Conservation (phyloP, 2,329 filamentous ascomycete genomes). For the Clonostachys sp. region DNA sequence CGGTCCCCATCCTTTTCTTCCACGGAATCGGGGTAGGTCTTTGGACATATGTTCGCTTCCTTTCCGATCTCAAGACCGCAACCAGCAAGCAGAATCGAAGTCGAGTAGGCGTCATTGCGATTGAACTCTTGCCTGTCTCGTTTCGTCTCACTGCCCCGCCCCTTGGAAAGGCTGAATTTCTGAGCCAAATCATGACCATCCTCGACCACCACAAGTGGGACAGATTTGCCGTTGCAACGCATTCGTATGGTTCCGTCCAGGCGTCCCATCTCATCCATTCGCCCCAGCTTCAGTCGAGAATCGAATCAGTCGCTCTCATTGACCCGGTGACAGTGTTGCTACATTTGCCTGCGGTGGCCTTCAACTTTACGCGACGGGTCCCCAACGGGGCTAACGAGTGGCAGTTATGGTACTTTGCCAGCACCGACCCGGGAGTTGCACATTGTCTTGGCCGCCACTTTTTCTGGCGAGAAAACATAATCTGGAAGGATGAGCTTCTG, state of each 20-base stretch:
- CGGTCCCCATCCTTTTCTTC: conserved; percentile 60
- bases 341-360: conserved; percentile 66
- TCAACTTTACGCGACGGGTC: conserved; percentile 50
- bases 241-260: conserved; percentile 62
- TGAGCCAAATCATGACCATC: conserved; percentile 50
- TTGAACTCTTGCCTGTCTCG: conserved; percentile 64
- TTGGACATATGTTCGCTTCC: conserved; percentile 54
- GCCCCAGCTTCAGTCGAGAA: conserved; percentile 38
- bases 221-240: conserved; percentile 54
- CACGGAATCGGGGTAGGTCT: conserved; percentile 70
- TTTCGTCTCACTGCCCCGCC: conserved; percentile 55
- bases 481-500: conserved; percentile 63
- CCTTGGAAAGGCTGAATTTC: conserved; percentile 45
- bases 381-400: conserved; percentile 61
- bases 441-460: conserved; percentile 62
- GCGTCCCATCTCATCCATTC: conserved; percentile 57
- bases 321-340: conserved; percentile 65
- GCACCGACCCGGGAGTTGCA: conserved; percentile 61
- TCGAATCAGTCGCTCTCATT: conserved; percentile 41
- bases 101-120: conserved; percentile 56
- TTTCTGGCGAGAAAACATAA: conserved; percentile 67
- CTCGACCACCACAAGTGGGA: conserved; percentile 52
- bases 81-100: conserved; percentile 23
- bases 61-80: conserved; percentile 42
- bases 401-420: conserved; percentile 67